Percentiles rank a stretch among this genome's conserved stretches.
Conservation (phyloP, 768 basidiomycete species). For the Sutorius australiensis region DNA sequence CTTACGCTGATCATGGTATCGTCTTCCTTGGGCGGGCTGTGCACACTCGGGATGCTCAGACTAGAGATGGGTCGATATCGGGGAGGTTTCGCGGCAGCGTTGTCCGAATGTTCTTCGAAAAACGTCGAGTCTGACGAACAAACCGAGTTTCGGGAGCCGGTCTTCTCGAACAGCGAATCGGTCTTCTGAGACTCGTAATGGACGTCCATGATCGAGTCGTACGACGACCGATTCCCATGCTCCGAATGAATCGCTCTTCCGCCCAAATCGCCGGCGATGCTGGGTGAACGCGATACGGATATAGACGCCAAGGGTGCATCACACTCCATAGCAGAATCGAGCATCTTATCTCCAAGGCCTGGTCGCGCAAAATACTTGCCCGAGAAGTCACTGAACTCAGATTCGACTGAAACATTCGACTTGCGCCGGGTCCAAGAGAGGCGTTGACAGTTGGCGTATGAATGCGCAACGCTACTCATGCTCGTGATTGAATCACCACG, state of each 20-base stretch:
- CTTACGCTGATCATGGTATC: constrained; percentile 81
- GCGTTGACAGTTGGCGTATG: constrained; percentile 54
- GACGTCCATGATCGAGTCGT: constrained; percentile 65
- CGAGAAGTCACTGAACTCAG: constrained; percentile 61
- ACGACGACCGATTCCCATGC: constrained; percentile 40
- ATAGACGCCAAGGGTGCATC: constrained; percentile 58
- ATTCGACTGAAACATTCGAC: constrained; percentile 59
- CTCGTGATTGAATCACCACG: constrained; percentile 59
- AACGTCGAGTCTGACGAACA: constrained; percentile 60
- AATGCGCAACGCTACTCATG: constrained; percentile 52
- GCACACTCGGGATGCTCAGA: constrained; percentile 46
- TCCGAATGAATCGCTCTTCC: constrained; percentile 12
- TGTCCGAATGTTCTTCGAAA: constrained; percentile 39
- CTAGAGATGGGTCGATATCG: constrained; percentile 66
- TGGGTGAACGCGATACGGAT: constrained; percentile 59
- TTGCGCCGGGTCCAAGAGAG: constrained; percentile 58
- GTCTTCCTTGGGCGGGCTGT: constrained; percentile 59
- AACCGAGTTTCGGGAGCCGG: constrained; percentile 45
- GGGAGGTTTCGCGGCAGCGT: constrained; percentile 38
- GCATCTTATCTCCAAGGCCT: constrained; percentile 85
- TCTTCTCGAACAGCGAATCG: constrained; percentile 65
- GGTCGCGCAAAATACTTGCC: constrained; percentile 59
- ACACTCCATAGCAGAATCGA: constrained; percentile 53
- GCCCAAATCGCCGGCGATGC: constrained; percentile 22
- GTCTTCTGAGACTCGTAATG: constrained; percentile 36